Conservation (phyloP, 306 rosid species). For the cucumber (Cucumis sativus) region Cucumber_9930_V3 NC_026655.2:25997501-25998000, state of each 20-base stretch:
- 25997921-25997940: constrained; percentile 16
- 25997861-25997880: constrained; percentile 22
- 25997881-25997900: constrained; percentile 6
- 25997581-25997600: background rate
- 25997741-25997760: constrained; percentile 24
- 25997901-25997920: constrained; percentile 10
- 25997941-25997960: constrained; percentile 12
- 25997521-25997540: background rate
- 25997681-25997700: background rate
- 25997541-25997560: background rate
- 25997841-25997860: constrained; percentile 19
- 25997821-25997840: constrained; percentile 3
- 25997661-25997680: background rate
- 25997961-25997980: constrained; percentile 27
- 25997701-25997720: background rate
- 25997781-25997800: constrained; percentile 26
- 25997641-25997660: background rate
- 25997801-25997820: background rate
- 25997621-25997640: background rate
- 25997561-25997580: background rate
- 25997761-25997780: constrained; percentile 37
- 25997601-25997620: background rate
- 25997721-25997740: constrained; percentile 19
- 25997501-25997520: background rate
- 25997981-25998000: constrained; percentile 8